Percentiles rank a stretch among this genome's conserved stretches.
phyloP scores from a whole-genome alignment of 495 filamentous ascomycete species.

The Chaetomium tenue region DNA sequence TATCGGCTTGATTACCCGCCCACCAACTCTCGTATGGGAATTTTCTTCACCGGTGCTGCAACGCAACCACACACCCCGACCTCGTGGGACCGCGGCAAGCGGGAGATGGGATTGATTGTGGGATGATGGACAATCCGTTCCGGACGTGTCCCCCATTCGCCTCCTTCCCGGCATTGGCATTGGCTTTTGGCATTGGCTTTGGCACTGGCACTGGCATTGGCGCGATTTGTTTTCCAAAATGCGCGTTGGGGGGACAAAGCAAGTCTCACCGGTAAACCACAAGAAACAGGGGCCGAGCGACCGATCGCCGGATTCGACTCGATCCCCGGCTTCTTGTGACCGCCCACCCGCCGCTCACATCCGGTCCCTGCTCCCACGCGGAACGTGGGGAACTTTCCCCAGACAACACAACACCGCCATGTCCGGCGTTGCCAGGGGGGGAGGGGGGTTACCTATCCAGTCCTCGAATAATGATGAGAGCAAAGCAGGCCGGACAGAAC shows the following conservation, averaged over 20 bases:
- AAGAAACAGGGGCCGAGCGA: conserved; percentile 10
- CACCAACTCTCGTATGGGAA: conserved; percentile 11
- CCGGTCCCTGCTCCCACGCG: conserved; percentile 17
- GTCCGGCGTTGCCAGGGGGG: background rate
- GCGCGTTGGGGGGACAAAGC: too few species aligned
- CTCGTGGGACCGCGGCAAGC: conserved; percentile 17
- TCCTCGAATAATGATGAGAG: background rate
- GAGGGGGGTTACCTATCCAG: too few species aligned
- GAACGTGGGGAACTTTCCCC: conserved; percentile 12
- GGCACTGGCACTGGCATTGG: background rate
- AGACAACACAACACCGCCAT: conserved; percentile 8
- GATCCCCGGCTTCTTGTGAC: conserved; percentile 4
- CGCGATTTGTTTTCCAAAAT: background rate
- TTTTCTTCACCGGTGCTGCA: conserved; percentile 26
- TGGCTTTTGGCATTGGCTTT: background rate
- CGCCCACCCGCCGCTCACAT: conserved; percentile 5
- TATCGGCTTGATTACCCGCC: conserved; percentile 20
- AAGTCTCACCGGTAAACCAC: background rate
- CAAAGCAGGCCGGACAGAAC: background rate
- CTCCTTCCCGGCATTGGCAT: background rate
- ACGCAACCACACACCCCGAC: conserved; percentile 23
- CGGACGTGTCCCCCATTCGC: background rate
- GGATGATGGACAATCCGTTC: conserved; percentile 1
- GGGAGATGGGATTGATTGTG: background rate
- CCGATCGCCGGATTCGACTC: conserved; percentile 15